Conservation (phyloP, 257 asterid genomes). For the Solanum etuberosum region DNA sequence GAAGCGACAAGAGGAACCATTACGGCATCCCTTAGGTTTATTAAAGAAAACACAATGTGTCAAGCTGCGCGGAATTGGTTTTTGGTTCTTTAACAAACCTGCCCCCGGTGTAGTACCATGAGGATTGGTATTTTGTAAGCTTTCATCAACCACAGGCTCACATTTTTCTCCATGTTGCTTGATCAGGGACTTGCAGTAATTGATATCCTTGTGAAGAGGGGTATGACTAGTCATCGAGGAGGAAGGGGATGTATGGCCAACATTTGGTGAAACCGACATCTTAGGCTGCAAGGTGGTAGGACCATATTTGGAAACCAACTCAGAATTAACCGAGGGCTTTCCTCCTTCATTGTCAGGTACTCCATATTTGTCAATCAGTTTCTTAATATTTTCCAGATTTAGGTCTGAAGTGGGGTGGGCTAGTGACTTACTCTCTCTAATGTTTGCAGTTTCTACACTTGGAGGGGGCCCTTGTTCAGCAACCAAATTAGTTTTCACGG, state of each 20-base stretch:
- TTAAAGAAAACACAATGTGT: conserved; percentile 14
- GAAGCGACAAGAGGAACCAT: conserved; percentile 22
- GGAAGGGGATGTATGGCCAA: not conserved
- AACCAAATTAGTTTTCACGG: not conserved
- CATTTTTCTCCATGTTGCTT: conserved; percentile 22
- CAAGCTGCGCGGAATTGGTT: not conserved
- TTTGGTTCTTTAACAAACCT: not conserved
- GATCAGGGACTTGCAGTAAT: conserved; percentile 11
- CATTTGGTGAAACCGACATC: not conserved
- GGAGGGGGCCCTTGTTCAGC: conserved; percentile 11
- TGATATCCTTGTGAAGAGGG: conserved; percentile 9
- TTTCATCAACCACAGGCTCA: not conserved
- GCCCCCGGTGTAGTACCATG: conserved; percentile 9
- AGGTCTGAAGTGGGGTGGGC: not conserved
- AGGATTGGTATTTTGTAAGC: not conserved
- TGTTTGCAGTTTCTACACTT: not conserved
- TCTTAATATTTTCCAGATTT: not conserved
- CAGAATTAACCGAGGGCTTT: not conserved
- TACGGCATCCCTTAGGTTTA: conserved; percentile 15
- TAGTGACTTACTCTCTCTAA: not conserved
- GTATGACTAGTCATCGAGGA: not conserved
- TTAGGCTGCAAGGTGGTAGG: not conserved
- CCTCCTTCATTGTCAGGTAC: not conserved
- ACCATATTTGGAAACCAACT: not conserved
- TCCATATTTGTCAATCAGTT: not conserved